Percentiles rank a stretch among this genome's conserved stretches.
Conservation (phyloP, 2,329 filamentous ascomycete genomes). For the Colletotrichum spinosum region DNA sequence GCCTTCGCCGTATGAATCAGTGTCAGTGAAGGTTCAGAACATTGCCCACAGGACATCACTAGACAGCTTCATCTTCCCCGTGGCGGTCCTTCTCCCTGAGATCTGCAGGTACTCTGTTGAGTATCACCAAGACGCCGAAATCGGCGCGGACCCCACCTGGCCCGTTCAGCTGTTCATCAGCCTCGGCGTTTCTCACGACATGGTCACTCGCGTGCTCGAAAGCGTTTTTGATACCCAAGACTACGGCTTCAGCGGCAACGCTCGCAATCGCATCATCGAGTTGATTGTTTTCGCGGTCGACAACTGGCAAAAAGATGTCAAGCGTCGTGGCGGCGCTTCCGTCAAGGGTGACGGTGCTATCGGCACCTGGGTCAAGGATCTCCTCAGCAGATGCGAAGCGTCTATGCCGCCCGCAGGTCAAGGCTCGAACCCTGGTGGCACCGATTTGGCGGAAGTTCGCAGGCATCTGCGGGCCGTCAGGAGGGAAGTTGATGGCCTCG, state of each 20-base stretch:
- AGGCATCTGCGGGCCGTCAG: constrained; percentile 55
- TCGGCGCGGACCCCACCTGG: constrained; percentile 68
- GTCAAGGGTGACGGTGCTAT: constrained; percentile 52
- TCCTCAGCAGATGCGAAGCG: constrained; percentile 62
- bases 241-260: constrained; percentile 66
- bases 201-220: constrained; percentile 68
- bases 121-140: constrained; percentile 67
- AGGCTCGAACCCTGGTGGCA: constrained; percentile 57
- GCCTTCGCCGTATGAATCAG: constrained; percentile 75
- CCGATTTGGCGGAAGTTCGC: constrained; percentile 57
- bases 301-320: constrained; percentile 62
- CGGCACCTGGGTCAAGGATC: constrained; percentile 59
- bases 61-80: constrained; percentile 75
- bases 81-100: constrained; percentile 69
- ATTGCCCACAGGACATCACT: constrained; percentile 74
- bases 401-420: constrained; percentile 54
- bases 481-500: constrained; percentile 57
- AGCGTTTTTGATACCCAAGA: constrained; percentile 69
- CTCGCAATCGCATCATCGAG: constrained; percentile 63
- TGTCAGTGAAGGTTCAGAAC: constrained; percentile 72
- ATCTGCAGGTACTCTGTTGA: constrained; percentile 72
- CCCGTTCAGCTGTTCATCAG: constrained; percentile 67
- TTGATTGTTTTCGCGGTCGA: constrained; percentile 64
- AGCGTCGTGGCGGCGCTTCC: constrained; percentile 56
- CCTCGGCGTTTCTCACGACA: constrained; percentile 67